phyloP scores from a whole-genome alignment of 2,329 filamentous ascomycete species.

The Rhexocercosporidium sp. region DNA sequence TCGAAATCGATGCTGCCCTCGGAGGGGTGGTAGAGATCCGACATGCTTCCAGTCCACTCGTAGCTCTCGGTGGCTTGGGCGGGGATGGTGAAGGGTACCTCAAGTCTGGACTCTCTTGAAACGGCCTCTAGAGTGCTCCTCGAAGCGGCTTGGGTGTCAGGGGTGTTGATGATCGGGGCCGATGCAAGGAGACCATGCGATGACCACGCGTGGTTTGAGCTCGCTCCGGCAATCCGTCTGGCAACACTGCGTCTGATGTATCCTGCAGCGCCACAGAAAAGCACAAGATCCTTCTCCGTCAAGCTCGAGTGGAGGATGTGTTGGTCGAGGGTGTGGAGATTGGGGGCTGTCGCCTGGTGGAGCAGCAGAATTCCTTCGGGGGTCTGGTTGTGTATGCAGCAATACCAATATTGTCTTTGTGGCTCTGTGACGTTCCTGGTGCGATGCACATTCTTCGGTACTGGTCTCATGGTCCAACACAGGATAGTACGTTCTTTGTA shows the following conservation, averaged over 20 bases:
- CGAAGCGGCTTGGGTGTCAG: not conserved
- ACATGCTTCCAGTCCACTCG: slow-evolving; percentile 30
- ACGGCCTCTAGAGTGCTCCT: not conserved
- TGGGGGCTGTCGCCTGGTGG: slow-evolving; percentile 26
- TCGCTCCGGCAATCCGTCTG: slow-evolving; percentile 5
- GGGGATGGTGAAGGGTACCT: not conserved
- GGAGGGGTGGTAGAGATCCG: slow-evolving; percentile 26
- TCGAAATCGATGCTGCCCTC: slow-evolving; percentile 23
- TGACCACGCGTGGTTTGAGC: not conserved
- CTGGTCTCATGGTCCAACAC: no score
- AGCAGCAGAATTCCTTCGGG: slow-evolving; percentile 22
- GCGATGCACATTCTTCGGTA: no score
- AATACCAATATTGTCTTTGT: no score
- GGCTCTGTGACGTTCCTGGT: no score
- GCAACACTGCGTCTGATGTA: slow-evolving; percentile 23
- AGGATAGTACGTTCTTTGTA: no score
- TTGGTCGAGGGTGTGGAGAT: slow-evolving; percentile 23
- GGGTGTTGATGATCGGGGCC: slow-evolving; percentile 13
- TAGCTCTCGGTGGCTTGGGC: slow-evolving; percentile 2
- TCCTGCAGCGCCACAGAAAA: slow-evolving; percentile 29
- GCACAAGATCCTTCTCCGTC: slow-evolving; percentile 33
- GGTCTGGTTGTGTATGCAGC: no score
- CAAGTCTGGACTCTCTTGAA: not conserved
- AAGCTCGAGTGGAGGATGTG: slow-evolving; percentile 29
- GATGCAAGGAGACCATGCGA: slow-evolving; percentile 30